These are phyloP conservation scores for Botrytis pseudocinerea DNA, from an alignment of 2,329 filamentous ascomycete genomes.

Conservation along the genomic window DNA sequence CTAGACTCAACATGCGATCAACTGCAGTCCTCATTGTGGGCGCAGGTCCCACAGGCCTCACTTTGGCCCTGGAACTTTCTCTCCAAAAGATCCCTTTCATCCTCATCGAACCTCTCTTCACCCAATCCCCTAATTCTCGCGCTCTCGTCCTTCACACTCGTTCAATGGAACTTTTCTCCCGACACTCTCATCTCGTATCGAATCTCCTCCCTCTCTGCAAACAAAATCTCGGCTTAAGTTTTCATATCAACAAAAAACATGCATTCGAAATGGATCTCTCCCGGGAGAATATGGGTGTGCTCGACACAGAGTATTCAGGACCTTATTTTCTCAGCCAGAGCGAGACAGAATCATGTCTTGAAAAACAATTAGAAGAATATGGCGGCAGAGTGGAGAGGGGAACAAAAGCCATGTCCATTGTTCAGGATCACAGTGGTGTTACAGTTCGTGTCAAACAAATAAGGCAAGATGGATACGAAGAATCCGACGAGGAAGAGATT, in stretches of 20 bases:
- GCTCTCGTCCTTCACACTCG: constrained; percentile 51
- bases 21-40: constrained; percentile 48
- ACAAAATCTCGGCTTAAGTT: constrained; percentile 43
- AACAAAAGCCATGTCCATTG: constrained; percentile 38
- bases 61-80: constrained; percentile 46
- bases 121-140: constrained; percentile 44
- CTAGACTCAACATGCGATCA: constrained; percentile 12
- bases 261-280: constrained; percentile 41
- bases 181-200: constrained; percentile 45
- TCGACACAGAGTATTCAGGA: constrained; percentile 40
- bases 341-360: constrained; percentile 42
- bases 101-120: constrained; percentile 43
- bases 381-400: constrained; percentile 39
- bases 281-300: constrained; percentile 27
- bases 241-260: constrained; percentile 43
- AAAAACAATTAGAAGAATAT: constrained; percentile 36
- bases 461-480: constrained; percentile 28
- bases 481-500: constrained; percentile 37
- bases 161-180: constrained; percentile 51
- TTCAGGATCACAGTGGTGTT: constrained; percentile 39
- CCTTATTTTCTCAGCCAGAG: constrained; percentile 43
- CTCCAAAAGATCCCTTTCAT: constrained; percentile 42
- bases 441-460: constrained; percentile 34
- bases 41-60: constrained; percentile 48
- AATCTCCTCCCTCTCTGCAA: constrained; percentile 44